A percentile compares a stretch with the other conserved stretches of the same genome.
phyloP scores from a whole-genome alignment of 1,139 yeast genomes.

The Wickerhamomyces sp. region DNA sequence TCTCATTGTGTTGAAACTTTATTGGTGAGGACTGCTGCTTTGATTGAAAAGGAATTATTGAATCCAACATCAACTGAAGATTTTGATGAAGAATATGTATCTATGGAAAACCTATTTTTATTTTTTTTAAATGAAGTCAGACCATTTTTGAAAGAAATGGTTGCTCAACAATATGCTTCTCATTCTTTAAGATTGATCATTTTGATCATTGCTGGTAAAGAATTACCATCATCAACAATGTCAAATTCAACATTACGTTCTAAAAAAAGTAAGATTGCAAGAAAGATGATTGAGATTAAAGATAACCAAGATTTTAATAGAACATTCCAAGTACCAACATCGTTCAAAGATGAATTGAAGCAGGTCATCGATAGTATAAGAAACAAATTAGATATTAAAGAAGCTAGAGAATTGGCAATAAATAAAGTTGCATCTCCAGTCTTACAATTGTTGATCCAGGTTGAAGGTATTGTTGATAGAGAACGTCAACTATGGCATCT shows the following conservation, averaged over 20 bases:
- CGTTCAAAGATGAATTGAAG: slow-evolving; percentile 61
- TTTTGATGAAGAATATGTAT: slow-evolving; percentile 34
- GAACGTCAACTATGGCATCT: slow-evolving; percentile 65
- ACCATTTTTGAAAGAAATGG: slow-evolving; percentile 54
- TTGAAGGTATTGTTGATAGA: slow-evolving; percentile 77
- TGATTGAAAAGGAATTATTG: slow-evolving; percentile 66
- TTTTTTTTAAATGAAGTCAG: slow-evolving; percentile 63
- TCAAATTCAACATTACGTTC: slow-evolving; percentile 78
- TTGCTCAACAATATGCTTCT: slow-evolving; percentile 77
- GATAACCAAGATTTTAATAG: slow-evolving; percentile 67
- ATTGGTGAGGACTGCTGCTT: slow-evolving; percentile 67
- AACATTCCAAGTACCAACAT: slow-evolving; percentile 65
- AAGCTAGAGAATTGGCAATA: slow-evolving; percentile 68
- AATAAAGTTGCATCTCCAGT: slow-evolving; percentile 87
- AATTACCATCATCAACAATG: slow-evolving; percentile 70
- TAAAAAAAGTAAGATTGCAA: slow-evolving; percentile 81
- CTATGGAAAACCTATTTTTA: slow-evolving; percentile 62
- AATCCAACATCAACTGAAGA: slow-evolving; percentile 30
- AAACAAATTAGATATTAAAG: slow-evolving; percentile 31
- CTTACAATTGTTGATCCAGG: slow-evolving; percentile 68
- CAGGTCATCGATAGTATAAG: slow-evolving; percentile 36
- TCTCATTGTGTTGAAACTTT: slow-evolving; percentile 92
- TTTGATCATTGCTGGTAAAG: slow-evolving; percentile 70
- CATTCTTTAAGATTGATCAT: slow-evolving; percentile 77
- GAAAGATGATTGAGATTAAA: slow-evolving; percentile 87